A percentile compares a stretch with the other conserved stretches of the same genome.
These are phyloP conservation scores for Saitozyma sp. DNA, from an alignment of 768 basidiomycete genomes.

Conservation along the genomic window DNA sequence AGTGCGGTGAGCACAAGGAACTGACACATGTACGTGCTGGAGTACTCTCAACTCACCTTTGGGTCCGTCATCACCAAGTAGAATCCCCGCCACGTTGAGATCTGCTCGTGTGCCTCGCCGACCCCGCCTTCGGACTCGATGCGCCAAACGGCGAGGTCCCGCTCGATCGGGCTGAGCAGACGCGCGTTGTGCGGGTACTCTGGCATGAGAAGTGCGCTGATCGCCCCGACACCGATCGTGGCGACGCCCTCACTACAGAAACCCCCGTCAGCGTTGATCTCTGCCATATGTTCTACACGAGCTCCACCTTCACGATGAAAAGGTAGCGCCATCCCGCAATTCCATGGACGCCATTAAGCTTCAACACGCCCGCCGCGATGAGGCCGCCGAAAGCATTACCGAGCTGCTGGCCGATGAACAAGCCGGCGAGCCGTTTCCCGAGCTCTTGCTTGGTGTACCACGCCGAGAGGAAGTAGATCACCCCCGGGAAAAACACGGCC, in stretches of 20 bases:
- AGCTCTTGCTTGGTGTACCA: conserved; percentile 41
- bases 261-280: neutral
- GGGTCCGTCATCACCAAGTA: conserved; percentile 13
- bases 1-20: neutral
- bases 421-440: conserved; percentile 31
- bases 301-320: conserved; percentile 26
- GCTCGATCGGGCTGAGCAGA: conserved; percentile 22
- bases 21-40: neutral
- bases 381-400: conserved; percentile 48
- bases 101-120: conserved; percentile 2
- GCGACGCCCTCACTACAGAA: conserved; percentile 4
- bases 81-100: conserved; percentile 3
- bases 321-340: conserved; percentile 48
- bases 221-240: conserved; percentile 14
- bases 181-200: conserved; percentile 27
- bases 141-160: conserved; percentile 16
- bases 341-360: conserved; percentile 33
- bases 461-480: conserved; percentile 37
- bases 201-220: conserved; percentile 21
- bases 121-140: conserved; percentile 8
- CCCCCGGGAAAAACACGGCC: conserved; percentile 42
- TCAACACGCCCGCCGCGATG: conserved; percentile 37
- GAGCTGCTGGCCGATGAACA: conserved; percentile 42
- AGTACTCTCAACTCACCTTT: conserved; percentile 15
- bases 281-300: neutral